phyloP scores from a whole-genome alignment of 2,329 filamentous ascomycete species.

The Epichloe amarillans region DNA sequence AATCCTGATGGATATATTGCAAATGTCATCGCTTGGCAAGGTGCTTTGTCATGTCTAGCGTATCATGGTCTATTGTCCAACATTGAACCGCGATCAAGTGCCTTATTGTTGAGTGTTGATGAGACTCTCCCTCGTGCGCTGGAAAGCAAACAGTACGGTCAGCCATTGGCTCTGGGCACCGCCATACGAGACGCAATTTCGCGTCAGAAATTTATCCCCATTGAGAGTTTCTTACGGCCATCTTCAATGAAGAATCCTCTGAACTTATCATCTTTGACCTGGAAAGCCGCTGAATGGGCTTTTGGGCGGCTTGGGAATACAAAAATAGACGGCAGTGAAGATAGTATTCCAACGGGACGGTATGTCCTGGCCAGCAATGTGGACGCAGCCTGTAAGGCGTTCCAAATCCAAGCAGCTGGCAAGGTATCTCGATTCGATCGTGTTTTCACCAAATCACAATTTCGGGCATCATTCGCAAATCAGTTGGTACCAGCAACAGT shows the following conservation, averaged over 20 bases:
- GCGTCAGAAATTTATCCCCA: conserved; percentile 54
- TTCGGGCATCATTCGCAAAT: conserved; percentile 43
- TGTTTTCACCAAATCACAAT: conserved; percentile 53
- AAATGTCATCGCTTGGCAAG: conserved; percentile 68
- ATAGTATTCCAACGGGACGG: conserved; percentile 44
- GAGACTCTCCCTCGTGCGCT: conserved; percentile 57
- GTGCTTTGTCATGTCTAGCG: conserved; percentile 56
- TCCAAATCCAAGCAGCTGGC: conserved; percentile 31
- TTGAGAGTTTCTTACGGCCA: conserved; percentile 52
- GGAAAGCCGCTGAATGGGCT: conserved; percentile 63
- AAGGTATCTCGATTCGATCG: conserved; percentile 45
- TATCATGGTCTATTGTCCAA: conserved; percentile 42
- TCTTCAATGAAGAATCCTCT: conserved; percentile 59
- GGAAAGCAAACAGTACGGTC: conserved; percentile 64
- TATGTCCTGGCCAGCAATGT: conserved; percentile 54
- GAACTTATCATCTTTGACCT: conserved; percentile 56
- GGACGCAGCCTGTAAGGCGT: conserved; percentile 42
- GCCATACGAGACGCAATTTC: conserved; percentile 65
- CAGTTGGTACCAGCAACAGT: conserved; percentile 33
- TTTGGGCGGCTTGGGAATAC: conserved; percentile 54
- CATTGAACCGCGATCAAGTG: conserved; percentile 27
- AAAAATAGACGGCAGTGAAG: conserved; percentile 31
- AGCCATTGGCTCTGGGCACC: conserved; percentile 65
- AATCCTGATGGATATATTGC: conserved; percentile 79
- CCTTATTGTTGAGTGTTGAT: conserved; percentile 40